These are phyloP conservation scores for Nemania abortiva DNA, from an alignment of 2,329 filamentous ascomycete species.

Conservation along the genomic window DNA sequence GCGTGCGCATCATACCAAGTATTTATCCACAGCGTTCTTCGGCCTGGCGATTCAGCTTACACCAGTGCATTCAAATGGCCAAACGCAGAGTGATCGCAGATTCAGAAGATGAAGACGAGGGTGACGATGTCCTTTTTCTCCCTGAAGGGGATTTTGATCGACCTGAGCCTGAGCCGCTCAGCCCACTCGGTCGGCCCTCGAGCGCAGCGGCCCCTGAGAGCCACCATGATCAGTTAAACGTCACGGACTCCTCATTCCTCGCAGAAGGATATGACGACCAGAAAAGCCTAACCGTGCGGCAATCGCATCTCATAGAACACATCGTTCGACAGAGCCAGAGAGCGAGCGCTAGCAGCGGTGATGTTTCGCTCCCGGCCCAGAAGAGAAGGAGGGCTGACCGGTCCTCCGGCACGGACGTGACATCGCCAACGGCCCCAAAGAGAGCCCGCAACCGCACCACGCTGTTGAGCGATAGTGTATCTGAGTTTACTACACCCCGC, in stretches of 20 bases:
- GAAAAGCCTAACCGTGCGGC: constrained; percentile 45
- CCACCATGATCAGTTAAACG: constrained; percentile 41
- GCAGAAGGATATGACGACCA: constrained; percentile 46
- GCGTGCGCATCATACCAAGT: constrained; percentile 15
- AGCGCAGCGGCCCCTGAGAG: constrained; percentile 34
- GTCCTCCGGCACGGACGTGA: constrained; percentile 50
- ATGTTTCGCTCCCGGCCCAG: constrained; percentile 46
- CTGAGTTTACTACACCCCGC: constrained; percentile 47
- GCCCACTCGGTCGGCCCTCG: constrained; percentile 41
- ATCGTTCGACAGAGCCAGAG: constrained; percentile 52
- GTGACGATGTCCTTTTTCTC: constrained; percentile 38
- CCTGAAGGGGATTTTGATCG: constrained; percentile 30
- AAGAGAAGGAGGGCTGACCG: constrained; percentile 40
- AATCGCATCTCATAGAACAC: constrained; percentile 50
- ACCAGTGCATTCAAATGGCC: constrained; percentile 42
- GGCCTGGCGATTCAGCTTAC: constrained; percentile 6
- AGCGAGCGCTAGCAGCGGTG: constrained; percentile 49
- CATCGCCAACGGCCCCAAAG: constrained; percentile 42
- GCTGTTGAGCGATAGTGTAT: constrained; percentile 42
- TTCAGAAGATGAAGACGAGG: constrained; percentile 52
- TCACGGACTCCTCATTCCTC: constrained; percentile 50
- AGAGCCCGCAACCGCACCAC: constrained; percentile 37
- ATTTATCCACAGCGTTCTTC: constrained; percentile 11
- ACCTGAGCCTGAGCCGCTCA: constrained; percentile 50
- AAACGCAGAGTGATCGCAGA: constrained; percentile 51